Percentiles rank a stretch among this genome's conserved stretches.
Conservation (phyloP, 73 alveolate species). For the Paraurostyla sp. region DNA sequence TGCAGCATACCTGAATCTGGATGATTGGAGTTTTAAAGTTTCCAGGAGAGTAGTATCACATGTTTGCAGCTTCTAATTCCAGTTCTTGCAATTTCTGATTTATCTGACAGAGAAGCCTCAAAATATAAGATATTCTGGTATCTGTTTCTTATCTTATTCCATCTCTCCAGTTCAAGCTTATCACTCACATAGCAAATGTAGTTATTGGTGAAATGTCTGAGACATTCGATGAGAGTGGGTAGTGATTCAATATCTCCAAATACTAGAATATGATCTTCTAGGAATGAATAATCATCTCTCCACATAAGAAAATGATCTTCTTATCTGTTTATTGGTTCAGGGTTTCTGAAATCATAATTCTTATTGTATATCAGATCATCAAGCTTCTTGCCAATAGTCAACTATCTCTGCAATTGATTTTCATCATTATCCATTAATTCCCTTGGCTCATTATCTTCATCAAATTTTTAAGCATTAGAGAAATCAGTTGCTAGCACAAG, state of each 20-base stretch:
- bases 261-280: constrained; percentile 72
- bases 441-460: constrained; percentile 14
- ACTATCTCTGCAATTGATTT: background rate
- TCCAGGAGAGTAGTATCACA: constrained; percentile 75
- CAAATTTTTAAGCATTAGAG: constrained; percentile 68
- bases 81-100: constrained; percentile 71
- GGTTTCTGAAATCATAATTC: constrained; percentile 64
- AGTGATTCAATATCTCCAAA: constrained; percentile 76
- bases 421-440: background rate
- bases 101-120: constrained; percentile 76
- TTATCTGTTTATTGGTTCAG: constrained; percentile 23
- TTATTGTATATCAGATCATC: constrained; percentile 13
- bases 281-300: constrained; percentile 63
- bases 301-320: constrained; percentile 60
- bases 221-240: constrained; percentile 72
- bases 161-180: constrained; percentile 66
- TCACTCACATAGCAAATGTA: constrained; percentile 76
- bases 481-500: constrained; percentile 74
- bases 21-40: constrained; percentile 70
- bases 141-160: constrained; percentile 65
- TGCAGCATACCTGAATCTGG: constrained; percentile 78
- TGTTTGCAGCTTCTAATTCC: constrained; percentile 74
- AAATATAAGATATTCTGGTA: constrained; percentile 63
- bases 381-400: background rate
- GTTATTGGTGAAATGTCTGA: constrained; percentile 72